Base-by-base conservation (phyloP, 129 eudicot species). In the Ambrosia artemisiifolia region DNA sequence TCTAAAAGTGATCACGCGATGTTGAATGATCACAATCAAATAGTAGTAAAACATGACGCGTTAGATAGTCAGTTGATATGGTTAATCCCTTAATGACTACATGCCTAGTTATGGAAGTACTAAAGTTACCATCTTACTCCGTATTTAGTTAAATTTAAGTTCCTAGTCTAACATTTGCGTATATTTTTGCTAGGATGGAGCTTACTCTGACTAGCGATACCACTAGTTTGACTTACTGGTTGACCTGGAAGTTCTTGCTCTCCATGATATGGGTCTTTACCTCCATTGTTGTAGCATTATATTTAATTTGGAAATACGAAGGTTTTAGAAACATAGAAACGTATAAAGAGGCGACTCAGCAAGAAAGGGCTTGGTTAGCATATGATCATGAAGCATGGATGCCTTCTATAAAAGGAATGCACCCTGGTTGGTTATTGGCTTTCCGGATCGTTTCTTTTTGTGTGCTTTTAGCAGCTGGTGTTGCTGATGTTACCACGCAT, bases 221-320 rank as follows among this genome's bases (percentile, higher is more conserved):
- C 11, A 87, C 91, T 63, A 68, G 82, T 76, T 75, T 80, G 43
- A 81, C 78, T 78, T 94, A 90, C 66, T 94, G 98, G 98, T 84
- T 90, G 83, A 94, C 87, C 17, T 88, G 93, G 97, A 81, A 91
- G 72, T 80, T 90, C 71, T 78, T 83, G 33, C 68, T 94, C 11
- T 94, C 96, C 72, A 79, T 88, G 50, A 9, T 79, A 79, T 85
- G 84, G 85, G 86, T 94, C 56, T 72, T 88, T 72, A 42, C 67
- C 20, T 35, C 91, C 65, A 84, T 83, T 75, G 3, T 81, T 42
- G 33, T 94, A 51, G 83, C 95, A 10, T 54, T 78, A 49, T 80
- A 20, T 63, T 44, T 88, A 6, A 84, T 94, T 43, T 82, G 91
- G 86, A 94, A 81, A 73, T 80, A 88, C 33, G 97, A 90, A 68